A percentile compares a stretch with the other conserved stretches of the same genome.
phyloP scores from a whole-genome alignment of 768 basidiomycete genomes.

The Mycena maculata region DNA sequence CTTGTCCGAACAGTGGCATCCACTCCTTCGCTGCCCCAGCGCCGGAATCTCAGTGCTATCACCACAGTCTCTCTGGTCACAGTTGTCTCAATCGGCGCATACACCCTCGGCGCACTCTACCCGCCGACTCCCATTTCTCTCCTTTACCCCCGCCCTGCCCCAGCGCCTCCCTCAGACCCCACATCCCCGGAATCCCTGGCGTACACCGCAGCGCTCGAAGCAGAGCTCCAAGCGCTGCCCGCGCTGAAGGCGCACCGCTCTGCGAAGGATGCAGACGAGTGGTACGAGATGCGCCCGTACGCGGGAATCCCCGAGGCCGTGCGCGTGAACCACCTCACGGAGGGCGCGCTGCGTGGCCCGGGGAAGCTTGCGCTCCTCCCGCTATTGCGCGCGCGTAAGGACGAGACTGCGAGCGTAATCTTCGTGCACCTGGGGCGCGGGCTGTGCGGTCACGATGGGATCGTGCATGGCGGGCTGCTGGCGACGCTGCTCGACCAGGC shows the following conservation, averaged over 20 bases:
- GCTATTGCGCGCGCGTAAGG: slow-evolving; percentile 75
- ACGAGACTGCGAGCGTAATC: slow-evolving; percentile 79
- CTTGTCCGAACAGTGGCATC: no score
- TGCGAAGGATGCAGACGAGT: slow-evolving; percentile 67
- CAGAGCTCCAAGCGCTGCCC: slow-evolving; percentile 72
- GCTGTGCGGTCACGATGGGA: slow-evolving; percentile 93
- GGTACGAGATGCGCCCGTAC: slow-evolving; percentile 88
- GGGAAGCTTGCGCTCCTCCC: slow-evolving; percentile 87
- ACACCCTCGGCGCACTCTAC: slow-evolving; percentile 73
- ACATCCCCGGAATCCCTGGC: slow-evolving; percentile 68
- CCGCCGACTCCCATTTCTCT: slow-evolving; percentile 75
- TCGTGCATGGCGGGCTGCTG: slow-evolving; percentile 92
- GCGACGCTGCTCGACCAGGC: slow-evolving; percentile 92
- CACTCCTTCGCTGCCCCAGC: no score
- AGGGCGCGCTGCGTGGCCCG: slow-evolving; percentile 88
- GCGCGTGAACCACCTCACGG: slow-evolving; percentile 85
- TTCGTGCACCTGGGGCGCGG: slow-evolving; percentile 88
- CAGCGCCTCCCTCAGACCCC: slow-evolving; percentile 68
- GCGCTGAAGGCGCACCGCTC: slow-evolving; percentile 61
- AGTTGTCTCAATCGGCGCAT: slow-evolving; percentile 53
- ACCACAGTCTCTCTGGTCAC: slow-evolving; percentile 39
- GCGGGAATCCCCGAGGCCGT: slow-evolving; percentile 73
- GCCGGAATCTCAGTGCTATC: no score
- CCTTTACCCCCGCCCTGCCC: slow-evolving; percentile 81
- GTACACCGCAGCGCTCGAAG: slow-evolving; percentile 72